Evolutionary conservation across 1,139 yeast species (phyloP).

Genomic region (Lodderomyces margitis): DNA sequence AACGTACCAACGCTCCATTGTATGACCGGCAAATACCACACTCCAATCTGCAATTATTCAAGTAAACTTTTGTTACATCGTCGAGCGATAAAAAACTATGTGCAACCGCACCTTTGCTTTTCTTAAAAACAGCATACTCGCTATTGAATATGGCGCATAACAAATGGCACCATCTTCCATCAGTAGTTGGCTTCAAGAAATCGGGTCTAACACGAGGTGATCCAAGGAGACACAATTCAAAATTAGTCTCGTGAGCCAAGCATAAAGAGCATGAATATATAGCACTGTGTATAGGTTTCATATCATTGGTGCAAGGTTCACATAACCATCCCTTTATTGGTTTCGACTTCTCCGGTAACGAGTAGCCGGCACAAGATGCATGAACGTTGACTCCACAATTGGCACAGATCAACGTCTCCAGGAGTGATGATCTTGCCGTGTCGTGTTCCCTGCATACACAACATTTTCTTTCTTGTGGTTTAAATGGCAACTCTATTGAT

Average conservation of each 20-base stretch:
- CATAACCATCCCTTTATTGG: conserved; percentile 66
- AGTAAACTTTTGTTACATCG: conserved; percentile 29
- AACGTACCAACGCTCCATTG: conserved; percentile 31
- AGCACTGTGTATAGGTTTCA: conserved; percentile 57
- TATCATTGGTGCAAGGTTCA: conserved; percentile 75
- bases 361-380: conserved; percentile 64
- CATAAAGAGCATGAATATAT: conserved; percentile 69
- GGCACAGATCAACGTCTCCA: conserved; percentile 53
- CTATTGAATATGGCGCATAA: conserved; percentile 63
- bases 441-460: conserved; percentile 55
- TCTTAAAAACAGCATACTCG: conserved; percentile 10
- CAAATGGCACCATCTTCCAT: conserved; percentile 80
- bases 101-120: conserved; percentile 6
- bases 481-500: conserved; percentile 12
- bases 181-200: conserved; percentile 73
- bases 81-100: conserved; percentile 26
- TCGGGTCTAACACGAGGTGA: conserved; percentile 50
- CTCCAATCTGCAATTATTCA: conserved; percentile 21
- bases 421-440: conserved; percentile 12
- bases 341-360: conserved; percentile 20
- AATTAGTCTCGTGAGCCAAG: conserved; percentile 49
- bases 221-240: conserved; percentile 45
- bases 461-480: conserved; percentile 39
- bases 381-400: conserved; percentile 76
- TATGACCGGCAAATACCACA: conserved; percentile 31